Evolutionary conservation across 139 green algal genomes (phyloP).

Genomic region (Picocystis salinarum): DNA sequence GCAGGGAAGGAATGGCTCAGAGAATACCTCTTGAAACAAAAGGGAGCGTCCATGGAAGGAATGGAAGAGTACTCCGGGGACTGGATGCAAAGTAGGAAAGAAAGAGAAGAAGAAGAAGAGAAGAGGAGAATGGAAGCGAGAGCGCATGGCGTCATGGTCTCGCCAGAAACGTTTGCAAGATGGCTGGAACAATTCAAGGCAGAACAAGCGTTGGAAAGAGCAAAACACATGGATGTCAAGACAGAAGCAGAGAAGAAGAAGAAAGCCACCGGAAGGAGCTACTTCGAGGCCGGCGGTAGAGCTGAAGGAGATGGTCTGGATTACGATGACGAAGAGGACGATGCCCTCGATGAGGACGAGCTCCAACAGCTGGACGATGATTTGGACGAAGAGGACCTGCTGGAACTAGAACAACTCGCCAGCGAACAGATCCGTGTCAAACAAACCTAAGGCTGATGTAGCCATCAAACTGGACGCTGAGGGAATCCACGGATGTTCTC

Average conservation of each 20-base stretch:
- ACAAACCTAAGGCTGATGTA: too few species aligned
- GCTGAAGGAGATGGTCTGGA: too few species aligned
- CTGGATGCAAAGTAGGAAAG: conserved; percentile 4
- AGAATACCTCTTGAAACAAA: not conserved
- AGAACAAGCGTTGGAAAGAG: conserved; percentile 8
- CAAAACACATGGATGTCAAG: conserved; percentile 4
- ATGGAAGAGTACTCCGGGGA: too few species aligned
- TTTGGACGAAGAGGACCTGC: too few species aligned
- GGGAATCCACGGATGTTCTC: too few species aligned
- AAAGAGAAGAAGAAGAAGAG: conserved; percentile 1
- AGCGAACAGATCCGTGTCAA: too few species aligned
- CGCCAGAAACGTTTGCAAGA: conserved; percentile 38
- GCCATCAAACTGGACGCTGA: too few species aligned
- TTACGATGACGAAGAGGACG: too few species aligned
- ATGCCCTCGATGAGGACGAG: too few species aligned
- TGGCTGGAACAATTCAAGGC: conserved; percentile 42
- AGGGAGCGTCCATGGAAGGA: conserved; percentile 13
- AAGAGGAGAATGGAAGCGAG: conserved; percentile 11
- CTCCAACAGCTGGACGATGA: too few species aligned
- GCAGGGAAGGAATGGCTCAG: conserved; percentile 49
- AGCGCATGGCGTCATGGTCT: conserved; percentile 45
- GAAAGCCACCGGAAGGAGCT: conserved; percentile 39
- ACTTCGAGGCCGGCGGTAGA: too few species aligned
- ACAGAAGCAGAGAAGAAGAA: conserved; percentile 5
- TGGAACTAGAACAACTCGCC: too few species aligned